Conservation (phyloP, 2,329 filamentous ascomycete species). For the Paraconiothyrium sp. region DNA sequence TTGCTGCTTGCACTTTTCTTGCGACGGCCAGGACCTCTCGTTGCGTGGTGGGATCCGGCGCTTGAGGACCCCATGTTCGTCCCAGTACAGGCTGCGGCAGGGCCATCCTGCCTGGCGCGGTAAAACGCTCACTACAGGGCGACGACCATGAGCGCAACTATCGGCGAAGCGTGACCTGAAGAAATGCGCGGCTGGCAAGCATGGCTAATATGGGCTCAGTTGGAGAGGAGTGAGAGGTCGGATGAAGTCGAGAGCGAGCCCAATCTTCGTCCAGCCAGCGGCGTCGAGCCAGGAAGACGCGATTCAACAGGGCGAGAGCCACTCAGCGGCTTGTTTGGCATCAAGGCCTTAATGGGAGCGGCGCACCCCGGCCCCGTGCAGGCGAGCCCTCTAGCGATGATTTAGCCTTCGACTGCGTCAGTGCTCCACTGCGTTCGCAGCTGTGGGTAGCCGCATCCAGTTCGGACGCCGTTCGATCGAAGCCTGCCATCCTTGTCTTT, state of each 20-base stretch:
- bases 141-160: constrained; percentile 30
- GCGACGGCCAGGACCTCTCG: constrained; percentile 38
- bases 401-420: constrained; percentile 16
- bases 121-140: constrained; percentile 21
- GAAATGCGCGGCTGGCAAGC: constrained; percentile 37
- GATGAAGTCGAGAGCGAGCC: constrained; percentile 32
- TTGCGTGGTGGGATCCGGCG: constrained; percentile 31
- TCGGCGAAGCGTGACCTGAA: constrained; percentile 31
- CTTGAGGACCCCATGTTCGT: constrained; percentile 16
- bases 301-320: constrained; percentile 25
- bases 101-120: constrained; percentile 43
- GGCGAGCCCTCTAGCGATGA: constrained; percentile 10
- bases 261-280: constrained; percentile 32
- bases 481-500: background rate
- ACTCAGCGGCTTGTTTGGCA: constrained; percentile 26
- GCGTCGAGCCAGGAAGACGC: constrained; percentile 32
- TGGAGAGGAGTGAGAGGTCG: constrained; percentile 28
- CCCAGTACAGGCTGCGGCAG: constrained; percentile 39
- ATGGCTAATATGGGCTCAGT: constrained; percentile 36
- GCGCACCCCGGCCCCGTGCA: constrained; percentile 18
- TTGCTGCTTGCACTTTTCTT: constrained; percentile 35
- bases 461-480: constrained; percentile 3
- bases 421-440: constrained; percentile 17
- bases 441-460: constrained; percentile 1
- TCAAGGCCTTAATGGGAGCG: constrained; percentile 18